A percentile compares a stretch with the other conserved stretches of the same genome.
Conservation (phyloP, 176 grass and related monocot genomes). For the Oryza meyeriana region DNA sequence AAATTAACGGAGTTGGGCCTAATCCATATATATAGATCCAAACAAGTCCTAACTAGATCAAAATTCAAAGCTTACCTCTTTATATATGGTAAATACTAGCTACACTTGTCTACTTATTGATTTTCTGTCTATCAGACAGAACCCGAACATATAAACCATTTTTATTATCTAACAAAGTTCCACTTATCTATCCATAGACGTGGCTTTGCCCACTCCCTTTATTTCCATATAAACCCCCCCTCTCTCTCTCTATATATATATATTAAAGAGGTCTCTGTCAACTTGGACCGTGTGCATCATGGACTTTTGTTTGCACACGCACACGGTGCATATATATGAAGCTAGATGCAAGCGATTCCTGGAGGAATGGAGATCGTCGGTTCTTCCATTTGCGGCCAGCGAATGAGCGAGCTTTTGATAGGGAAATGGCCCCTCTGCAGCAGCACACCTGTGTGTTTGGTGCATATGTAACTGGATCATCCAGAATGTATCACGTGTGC, state of each 20-base stretch:
- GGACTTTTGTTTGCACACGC: background rate
- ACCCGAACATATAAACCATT: too few relatives aligned
- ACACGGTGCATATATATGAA: background rate
- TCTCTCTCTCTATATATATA: background rate
- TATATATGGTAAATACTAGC: too few relatives aligned
- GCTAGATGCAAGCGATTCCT: background rate
- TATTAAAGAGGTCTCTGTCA: background rate
- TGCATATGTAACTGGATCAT: background rate
- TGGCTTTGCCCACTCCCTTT: too few relatives aligned
- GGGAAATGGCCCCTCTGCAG: background rate
- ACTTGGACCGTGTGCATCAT: background rate
- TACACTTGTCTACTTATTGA: too few relatives aligned
- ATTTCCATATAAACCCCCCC: too few relatives aligned
- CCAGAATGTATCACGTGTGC: background rate
- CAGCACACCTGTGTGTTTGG: background rate
- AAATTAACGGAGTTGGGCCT: too few relatives aligned
- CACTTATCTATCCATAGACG: too few relatives aligned
- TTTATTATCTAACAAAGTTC: too few relatives aligned
- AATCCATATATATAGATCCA: too few relatives aligned
- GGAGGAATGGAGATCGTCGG: background rate
- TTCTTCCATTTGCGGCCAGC: constrained; percentile 2
- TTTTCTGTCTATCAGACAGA: too few relatives aligned
- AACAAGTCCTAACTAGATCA: too few relatives aligned
- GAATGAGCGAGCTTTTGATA: background rate
- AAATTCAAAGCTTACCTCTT: too few relatives aligned